Evolutionary conservation across 352 stramenopile species (phyloP), one percentile per base, ranked within the genome.

Genomic region (Aphanomyces astaci): DNA sequence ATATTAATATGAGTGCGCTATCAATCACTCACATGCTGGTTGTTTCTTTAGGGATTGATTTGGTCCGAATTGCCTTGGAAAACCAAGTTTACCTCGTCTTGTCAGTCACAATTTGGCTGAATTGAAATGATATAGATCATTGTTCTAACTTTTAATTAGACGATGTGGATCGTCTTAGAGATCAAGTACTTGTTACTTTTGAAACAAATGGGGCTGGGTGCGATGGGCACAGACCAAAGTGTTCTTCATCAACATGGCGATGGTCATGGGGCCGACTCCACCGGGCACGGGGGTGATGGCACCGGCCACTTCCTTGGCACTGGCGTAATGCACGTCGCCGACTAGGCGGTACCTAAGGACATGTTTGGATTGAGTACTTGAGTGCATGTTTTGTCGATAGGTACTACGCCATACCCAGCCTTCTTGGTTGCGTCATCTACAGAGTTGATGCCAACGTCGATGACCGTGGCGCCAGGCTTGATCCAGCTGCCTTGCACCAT

Each of bases 401-500:
- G 7, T 15, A 15, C n/a, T 11, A 55, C n/a, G n/a, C 11, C 27
- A 15, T 43, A 66, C 27, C 63, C 46, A 17, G 46, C 30, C n/a
- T 75, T 67, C 0, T 71, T 62, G 22, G 72, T 66, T 2, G 76
- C 46, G 40, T 92, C 84, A 11, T 95, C 85, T 2, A 99, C 90
- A 68, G 94, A 97, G 73, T 99, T 99, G 75, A 99, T 99, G 7
- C 97, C 97, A 17, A 99, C 97, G 78, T 99, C 97, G 71, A 99
- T 95, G 5, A 99, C 97, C 4, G 97, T 89, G 13, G 92, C 93
- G 19, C 97, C 97, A 13, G 91, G 84, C 74, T 99, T 99, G 36
- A 99, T 75, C 97, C 97, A 99, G 43, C 91, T 80, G 15, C 82
- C 90, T 25, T 90, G 92, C 15, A 99, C 91, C 52, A 99, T 80